Conservation (phyloP, 192 early-diverging fungal genomes). For the Coemansia sp. region DNA sequence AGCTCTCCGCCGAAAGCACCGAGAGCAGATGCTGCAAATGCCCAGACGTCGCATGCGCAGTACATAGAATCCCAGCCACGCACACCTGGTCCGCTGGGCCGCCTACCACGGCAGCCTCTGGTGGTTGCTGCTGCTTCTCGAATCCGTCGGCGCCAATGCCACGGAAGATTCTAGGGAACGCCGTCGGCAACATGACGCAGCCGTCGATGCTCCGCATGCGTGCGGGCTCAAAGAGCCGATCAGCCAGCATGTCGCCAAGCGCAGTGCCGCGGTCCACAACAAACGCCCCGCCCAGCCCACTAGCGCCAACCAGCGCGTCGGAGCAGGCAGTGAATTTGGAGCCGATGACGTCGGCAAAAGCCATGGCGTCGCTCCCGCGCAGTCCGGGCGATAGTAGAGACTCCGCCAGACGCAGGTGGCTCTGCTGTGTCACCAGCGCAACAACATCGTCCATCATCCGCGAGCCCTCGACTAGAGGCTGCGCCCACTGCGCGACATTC, state of each 20-base stretch:
- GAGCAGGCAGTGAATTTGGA: conserved; percentile 26
- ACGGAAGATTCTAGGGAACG: conserved; percentile 37
- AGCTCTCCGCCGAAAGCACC: conserved; percentile 20
- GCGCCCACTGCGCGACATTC: conserved; percentile 42
- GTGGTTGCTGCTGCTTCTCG: background rate
- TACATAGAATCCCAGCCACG: conserved; percentile 42
- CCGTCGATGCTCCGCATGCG: background rate
- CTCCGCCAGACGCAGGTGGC: conserved; percentile 31
- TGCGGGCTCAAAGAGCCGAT: conserved; percentile 5
- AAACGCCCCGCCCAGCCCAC: conserved; percentile 24
- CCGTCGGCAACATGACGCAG: conserved; percentile 16
- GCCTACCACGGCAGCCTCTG: background rate
- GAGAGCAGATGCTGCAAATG: conserved; percentile 34
- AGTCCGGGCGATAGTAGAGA: conserved; percentile 37
- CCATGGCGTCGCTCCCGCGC: background rate
- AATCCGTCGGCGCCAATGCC: conserved; percentile 5
- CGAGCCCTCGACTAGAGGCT: conserved; percentile 21
- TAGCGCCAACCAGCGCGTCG: background rate
- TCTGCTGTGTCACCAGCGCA: conserved; percentile 39
- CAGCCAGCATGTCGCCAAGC: conserved; percentile 16
- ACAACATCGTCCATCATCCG: conserved; percentile 37
- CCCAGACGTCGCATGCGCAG: conserved; percentile 18
- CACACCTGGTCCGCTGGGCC: conserved; percentile 10
- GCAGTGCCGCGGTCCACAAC: conserved; percentile 43
- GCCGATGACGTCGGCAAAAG: conserved; percentile 13